Base-by-base conservation (phyloP, 2,329 filamentous ascomycete species). In the Plenodomus biglobosus region DNA sequence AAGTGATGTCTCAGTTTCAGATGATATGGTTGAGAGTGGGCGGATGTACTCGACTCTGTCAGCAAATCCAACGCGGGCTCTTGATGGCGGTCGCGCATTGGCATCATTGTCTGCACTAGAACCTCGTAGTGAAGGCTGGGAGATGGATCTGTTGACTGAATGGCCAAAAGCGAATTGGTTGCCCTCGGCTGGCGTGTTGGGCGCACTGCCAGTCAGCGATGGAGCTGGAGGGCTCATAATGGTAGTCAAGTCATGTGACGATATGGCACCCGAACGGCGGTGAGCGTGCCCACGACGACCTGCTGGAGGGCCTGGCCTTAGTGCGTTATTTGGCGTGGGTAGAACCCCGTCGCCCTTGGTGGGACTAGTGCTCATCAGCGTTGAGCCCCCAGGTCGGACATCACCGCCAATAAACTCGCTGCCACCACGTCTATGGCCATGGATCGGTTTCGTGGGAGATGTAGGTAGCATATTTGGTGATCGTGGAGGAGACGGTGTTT, bases 341-440 rank as follows among this genome's bases (percentile, higher is more conserved):
- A 85, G 78, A 7, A 79, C 70, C 55, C 81, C 80, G 5, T 84
- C 83, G 50, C 77, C 80, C 44, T 85, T 89, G 10, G 85, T 87
- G 21, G 87, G 85, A 61, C 85, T 90, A 11, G 83, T 82, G 69
- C 83, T 88, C 74, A 88, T 78, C 75, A 72, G 78, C 71, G 59
- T 83, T 76, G 57, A 80, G 73, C 73, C 65, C 62, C 77, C 75
- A 61, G 71, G 56, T 61, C 76, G 73, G 37, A 74, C 74, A 59
- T 86, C 87, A 7, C 87, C 88, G 32, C 90, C 90, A 39, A 95
- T 88, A 63, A 95, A 91, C 68, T 96, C 91, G 68, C 91, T 96
- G 21, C 85, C 87, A 44, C 88, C 88, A 62, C 92, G 83, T 61
- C 86, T 81, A 66, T 91, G 88, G 44, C 68, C 68, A 18, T 85